Evolutionary conservation across 345 rosid species (phyloP).

Genomic region (Salix viminalis): DNA sequence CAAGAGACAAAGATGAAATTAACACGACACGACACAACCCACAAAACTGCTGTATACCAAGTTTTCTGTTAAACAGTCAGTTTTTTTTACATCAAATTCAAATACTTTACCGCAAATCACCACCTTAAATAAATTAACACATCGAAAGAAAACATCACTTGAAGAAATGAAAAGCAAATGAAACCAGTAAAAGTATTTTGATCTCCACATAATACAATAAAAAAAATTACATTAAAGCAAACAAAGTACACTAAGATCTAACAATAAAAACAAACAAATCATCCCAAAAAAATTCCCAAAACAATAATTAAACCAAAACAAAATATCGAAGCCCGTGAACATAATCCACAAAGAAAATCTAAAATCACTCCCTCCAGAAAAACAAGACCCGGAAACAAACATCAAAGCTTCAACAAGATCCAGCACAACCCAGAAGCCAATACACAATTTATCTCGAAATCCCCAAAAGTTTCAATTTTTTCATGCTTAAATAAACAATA

Average conservation of each 20-base stretch:
- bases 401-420: constrained; percentile 13
- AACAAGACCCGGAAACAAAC: not conserved
- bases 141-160: not conserved
- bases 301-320: not conserved
- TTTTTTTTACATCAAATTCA: not conserved
- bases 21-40: not conserved
- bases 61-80: not conserved
- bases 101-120: not conserved
- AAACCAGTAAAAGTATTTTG: not conserved
- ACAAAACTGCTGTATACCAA: not conserved
- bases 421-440: not conserved
- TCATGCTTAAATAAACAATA: not conserved
- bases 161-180: not conserved
- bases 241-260: not conserved
- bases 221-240: not conserved
- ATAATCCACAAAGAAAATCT: not conserved
- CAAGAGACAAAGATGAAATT: not conserved
- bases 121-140: not conserved
- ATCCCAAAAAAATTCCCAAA: not conserved
- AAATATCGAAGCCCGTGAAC: not conserved
- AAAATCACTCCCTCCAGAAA: not conserved
- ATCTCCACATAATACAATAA: not conserved
- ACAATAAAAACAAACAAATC: not conserved
- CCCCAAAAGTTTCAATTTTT: not conserved
- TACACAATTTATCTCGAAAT: not conserved